phyloP scores from a whole-genome alignment of 495 filamentous ascomycete genomes.

The Xylaria venustula region DNA sequence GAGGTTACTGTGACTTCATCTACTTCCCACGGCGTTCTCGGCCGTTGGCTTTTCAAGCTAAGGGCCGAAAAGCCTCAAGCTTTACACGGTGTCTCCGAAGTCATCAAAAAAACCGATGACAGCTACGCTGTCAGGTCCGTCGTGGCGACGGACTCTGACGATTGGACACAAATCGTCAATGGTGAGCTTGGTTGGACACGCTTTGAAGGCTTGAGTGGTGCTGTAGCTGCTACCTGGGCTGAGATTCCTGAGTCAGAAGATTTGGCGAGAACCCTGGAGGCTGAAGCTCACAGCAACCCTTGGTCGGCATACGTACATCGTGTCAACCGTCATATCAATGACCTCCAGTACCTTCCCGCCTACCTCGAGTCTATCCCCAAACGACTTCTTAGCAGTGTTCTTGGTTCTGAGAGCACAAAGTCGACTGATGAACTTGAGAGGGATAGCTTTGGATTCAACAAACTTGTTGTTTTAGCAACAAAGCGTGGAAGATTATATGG shows the following conservation, averaged over 20 bases:
- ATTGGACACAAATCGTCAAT: slow-evolving; percentile 82
- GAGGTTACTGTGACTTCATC: slow-evolving; percentile 76
- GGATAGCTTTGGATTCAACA: slow-evolving; percentile 86
- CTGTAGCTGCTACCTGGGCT: slow-evolving; percentile 74
- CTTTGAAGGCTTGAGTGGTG: slow-evolving; percentile 74
- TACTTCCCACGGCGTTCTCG: slow-evolving; percentile 69
- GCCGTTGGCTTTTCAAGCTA: slow-evolving; percentile 62
- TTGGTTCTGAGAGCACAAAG: slow-evolving; percentile 48
- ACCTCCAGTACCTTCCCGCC: slow-evolving; percentile 75
- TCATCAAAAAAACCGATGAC: slow-evolving; percentile 61
- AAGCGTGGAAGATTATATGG: slow-evolving; percentile 74
- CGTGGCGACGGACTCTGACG: slow-evolving; percentile 63
- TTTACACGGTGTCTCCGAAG: slow-evolving; percentile 76
- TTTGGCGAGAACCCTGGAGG: slow-evolving; percentile 75
- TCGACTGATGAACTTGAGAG: slow-evolving; percentile 55
- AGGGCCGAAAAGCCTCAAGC: slow-evolving; percentile 38
- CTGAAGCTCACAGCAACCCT: slow-evolving; percentile 80
- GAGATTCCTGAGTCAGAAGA: slow-evolving; percentile 69
- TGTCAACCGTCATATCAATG: slow-evolving; percentile 74
- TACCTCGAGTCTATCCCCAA: slow-evolving; percentile 66
- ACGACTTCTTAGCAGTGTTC: slow-evolving; percentile 67
- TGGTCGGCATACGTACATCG: slow-evolving; percentile 82
- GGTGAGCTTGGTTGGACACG: slow-evolving; percentile 78
- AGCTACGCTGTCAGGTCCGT: slow-evolving; percentile 77
- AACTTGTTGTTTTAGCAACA: slow-evolving; percentile 78